A percentile compares a stretch with the other conserved stretches of the same genome.
Evolutionary conservation across 768 basidiomycete species (phyloP).

Genomic region (Thelephora aurantiotincta): DNA sequence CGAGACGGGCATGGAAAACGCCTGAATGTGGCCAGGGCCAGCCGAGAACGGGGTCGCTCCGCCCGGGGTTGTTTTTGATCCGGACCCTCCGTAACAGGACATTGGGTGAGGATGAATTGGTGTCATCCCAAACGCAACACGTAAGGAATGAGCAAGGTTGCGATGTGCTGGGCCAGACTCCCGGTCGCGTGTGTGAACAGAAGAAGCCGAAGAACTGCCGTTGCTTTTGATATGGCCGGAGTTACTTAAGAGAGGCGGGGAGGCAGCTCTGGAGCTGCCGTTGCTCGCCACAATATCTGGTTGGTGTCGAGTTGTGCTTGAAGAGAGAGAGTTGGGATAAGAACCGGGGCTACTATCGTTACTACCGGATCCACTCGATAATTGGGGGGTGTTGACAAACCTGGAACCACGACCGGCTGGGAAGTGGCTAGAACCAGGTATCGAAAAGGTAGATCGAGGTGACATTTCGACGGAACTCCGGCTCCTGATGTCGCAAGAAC

Average conservation of each 20-base stretch:
- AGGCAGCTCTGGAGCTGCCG: constrained; percentile 42
- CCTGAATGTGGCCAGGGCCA: constrained; percentile 6
- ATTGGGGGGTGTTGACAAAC: constrained; percentile 38
- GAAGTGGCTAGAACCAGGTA: constrained; percentile 9
- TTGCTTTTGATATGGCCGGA: constrained; percentile 13
- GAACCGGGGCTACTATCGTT: constrained; percentile 49
- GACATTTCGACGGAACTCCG: constrained; percentile 17
- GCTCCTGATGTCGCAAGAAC: constrained; percentile 12
- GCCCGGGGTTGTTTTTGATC: constrained; percentile 11
- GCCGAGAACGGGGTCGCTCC: constrained; percentile 13
- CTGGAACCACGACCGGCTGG: constrained; percentile 12
- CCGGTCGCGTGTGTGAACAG: constrained; percentile 7
- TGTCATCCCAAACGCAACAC: constrained; percentile 86
- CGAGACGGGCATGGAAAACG: constrained; percentile 33
- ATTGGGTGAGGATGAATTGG: constrained; percentile 42
- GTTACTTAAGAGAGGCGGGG: constrained; percentile 30
- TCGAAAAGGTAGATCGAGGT: constrained; percentile 13
- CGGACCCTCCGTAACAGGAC: constrained; percentile 13
- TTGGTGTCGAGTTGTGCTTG: constrained; percentile 5
- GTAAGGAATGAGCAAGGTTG: constrained; percentile 73
- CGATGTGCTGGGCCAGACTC: constrained; percentile 25
- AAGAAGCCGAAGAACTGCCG: constrained; percentile 6
- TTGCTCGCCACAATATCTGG: constrained; percentile 6
- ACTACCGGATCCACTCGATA: constrained; percentile 53
- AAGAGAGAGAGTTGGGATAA: constrained; percentile 24